Evolutionary conservation across 208 protist genomes (phyloP), one percentile per base, ranked within the genome.

Genomic region (Vickermania spadyakhi): DNA sequence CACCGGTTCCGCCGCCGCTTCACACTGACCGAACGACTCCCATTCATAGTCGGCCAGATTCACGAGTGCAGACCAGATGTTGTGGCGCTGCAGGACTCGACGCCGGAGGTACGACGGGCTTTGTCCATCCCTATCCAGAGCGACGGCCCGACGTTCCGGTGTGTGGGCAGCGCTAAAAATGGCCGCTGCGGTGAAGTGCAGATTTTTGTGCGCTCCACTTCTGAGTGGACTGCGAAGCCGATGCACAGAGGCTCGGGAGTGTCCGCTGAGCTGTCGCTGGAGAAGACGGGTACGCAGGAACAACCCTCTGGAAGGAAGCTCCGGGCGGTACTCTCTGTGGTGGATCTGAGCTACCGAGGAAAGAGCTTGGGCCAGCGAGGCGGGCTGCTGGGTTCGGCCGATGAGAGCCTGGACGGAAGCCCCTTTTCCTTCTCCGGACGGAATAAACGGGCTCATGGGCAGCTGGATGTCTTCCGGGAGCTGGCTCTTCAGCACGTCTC

Each of bases 261-360:
- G 21, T 87, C 77, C 0, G 79, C 71, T 18, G 77, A 81, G 66
- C 70, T 92, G 52, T 25, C 60, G 45, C 36, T 41, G 22, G 50
- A 3, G 4, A 62, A 14, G 22, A 23, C 4, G 7, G 31, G 18
- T 21, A n/a, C 22, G 52, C 28, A 25, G 5, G 0, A n/a, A 18
- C 26, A 25, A 28, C 21, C 41, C 18, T 23, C 28, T 51, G 42
- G 31, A 2, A 4, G 23, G 2, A 21, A 7, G 28, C 51, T 5
- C 7, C 53, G 58, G 13, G 61, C 66, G 50, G 57, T 67, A 13
- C 52, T 93, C 25, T 84, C 77, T 4, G 79, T 70, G 7, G 58
- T 93, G 0, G 86, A 93, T 54, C 73, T 89, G n/a, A 80, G 77
- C 3, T 93, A 89, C 60, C 79, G 86, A 3, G 86, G 86, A 22